Conservation (phyloP, 192 early-diverging fungal species). For the Oehlia diaphana region DNA sequence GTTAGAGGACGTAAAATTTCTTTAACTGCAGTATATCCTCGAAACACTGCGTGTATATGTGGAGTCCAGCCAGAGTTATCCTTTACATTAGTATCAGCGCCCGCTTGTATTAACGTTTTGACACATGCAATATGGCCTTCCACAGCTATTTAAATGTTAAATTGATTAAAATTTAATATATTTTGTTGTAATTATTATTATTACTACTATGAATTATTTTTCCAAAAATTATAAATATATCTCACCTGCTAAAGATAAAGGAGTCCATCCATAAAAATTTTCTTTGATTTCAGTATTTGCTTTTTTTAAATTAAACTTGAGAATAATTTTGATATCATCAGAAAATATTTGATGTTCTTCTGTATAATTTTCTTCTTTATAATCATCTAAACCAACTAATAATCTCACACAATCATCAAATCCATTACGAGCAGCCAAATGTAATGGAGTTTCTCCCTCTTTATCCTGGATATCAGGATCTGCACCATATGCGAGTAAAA, state of each 20-base stretch:
- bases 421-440: conserved; percentile 53
- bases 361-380: not conserved
- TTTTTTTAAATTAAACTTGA: not conserved
- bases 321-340: not conserved
- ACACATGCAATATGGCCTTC: conserved; percentile 60
- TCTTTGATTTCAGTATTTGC: conserved; percentile 54
- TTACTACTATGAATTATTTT: not conserved
- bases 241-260: conserved; percentile 61
- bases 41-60: conserved; percentile 64
- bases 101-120: conserved; percentile 48
- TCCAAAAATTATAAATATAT: not conserved
- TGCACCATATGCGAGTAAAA: conserved; percentile 57
- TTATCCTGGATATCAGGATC: conserved; percentile 62
- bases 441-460: conserved; percentile 68
- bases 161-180: not conserved
- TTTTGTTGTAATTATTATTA: not conserved
- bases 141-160: conserved; percentile 47
- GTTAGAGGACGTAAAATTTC: conserved; percentile 46
- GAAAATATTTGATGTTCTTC: not conserved
- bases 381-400: conserved; percentile 40
- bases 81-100: conserved; percentile 46
- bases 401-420: conserved; percentile 51
- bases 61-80: conserved; percentile 59
- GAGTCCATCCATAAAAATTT: conserved; percentile 59
- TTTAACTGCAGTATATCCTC: conserved; percentile 53